A percentile compares a stretch with the other conserved stretches of the same genome.
phyloP scores from a whole-genome alignment of 2,329 filamentous ascomycete genomes.

The Verticillium dahliae region DNA sequence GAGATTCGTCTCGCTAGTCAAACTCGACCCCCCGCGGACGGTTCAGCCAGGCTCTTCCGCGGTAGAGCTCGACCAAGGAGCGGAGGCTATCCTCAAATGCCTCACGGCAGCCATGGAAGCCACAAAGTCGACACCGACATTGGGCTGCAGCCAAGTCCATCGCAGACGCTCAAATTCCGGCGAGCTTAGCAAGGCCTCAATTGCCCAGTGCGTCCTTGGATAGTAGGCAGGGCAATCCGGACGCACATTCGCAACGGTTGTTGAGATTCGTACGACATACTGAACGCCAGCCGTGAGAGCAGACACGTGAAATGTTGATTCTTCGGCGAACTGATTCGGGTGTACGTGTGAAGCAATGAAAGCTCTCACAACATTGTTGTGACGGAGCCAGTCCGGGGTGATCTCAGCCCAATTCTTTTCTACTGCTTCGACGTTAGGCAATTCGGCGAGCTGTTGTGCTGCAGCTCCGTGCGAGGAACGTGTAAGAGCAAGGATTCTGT shows the following conservation, averaged over 20 bases:
- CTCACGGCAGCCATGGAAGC: no score
- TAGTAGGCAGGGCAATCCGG: conserved; percentile 27
- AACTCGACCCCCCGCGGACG: no score
- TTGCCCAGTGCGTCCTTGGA: conserved; percentile 30
- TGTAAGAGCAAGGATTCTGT: conserved; percentile 14
- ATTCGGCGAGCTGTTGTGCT: conserved; percentile 20
- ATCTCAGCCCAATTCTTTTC: conserved; percentile 30
- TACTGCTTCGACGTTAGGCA: conserved; percentile 25
- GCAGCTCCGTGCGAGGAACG: conserved; percentile 7
- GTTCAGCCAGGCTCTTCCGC: no score
- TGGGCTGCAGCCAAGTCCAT: conserved; percentile 33
- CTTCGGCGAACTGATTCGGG: conserved; percentile 30
- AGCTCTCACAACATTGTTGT: conserved; percentile 23
- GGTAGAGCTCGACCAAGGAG: no score
- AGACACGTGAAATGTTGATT: conserved; percentile 26
- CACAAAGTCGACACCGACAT: conserved; percentile 8
- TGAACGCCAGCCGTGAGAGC: conserved; percentile 27
- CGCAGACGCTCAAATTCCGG: conserved; percentile 25
- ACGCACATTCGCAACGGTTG: conserved; percentile 25
- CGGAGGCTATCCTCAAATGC: no score
- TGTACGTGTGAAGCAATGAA: conserved; percentile 32
- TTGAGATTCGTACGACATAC: conserved; percentile 35
- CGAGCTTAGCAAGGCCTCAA: conserved; percentile 28
- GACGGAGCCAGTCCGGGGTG: conserved; percentile 28
- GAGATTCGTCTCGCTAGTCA: no score